Conservation (phyloP, 805 yeast species). For the Starmera dryadoides region DNA sequence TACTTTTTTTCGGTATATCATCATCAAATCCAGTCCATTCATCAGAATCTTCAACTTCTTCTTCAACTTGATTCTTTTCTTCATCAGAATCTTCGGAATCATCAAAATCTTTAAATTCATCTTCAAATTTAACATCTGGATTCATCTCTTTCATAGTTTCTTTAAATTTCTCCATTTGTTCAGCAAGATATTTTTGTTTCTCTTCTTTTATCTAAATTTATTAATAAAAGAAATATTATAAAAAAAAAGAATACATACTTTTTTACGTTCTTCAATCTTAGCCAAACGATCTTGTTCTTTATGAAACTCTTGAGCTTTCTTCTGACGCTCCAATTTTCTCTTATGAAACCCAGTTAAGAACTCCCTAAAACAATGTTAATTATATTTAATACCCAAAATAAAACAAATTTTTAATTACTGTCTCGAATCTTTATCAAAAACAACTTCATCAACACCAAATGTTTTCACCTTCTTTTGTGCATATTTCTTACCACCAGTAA, state of each 20-base stretch:
- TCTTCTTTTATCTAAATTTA: conserved; percentile 50
- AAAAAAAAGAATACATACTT: conserved; percentile 13
- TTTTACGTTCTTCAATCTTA: conserved; percentile 68
- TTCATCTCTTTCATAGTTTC: conserved; percentile 29
- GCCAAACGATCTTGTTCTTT: conserved; percentile 73
- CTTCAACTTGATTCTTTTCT: conserved; percentile 4
- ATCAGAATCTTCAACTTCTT: conserved; percentile 14
- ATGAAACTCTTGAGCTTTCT: conserved; percentile 69
- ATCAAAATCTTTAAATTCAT: conserved; percentile 12
- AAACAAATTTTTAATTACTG: conserved; percentile 18
- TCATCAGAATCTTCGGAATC: conserved; percentile 12
- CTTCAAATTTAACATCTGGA: conserved; percentile 3
- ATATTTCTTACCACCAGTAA: conserved; percentile 82
- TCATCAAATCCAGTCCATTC: conserved; percentile 32
- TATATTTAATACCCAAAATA: too few species aligned
- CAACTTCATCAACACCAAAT: conserved; percentile 75
- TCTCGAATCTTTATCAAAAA: conserved; percentile 74
- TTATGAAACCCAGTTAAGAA: conserved; percentile 94
- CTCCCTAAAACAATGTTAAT: conserved; percentile 34
- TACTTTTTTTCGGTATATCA: conserved; percentile 15
- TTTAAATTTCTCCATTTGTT: conserved; percentile 53
- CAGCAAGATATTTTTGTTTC: conserved; percentile 55
- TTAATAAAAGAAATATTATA: neutral
- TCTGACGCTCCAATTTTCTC: conserved; percentile 82
- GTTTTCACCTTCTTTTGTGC: conserved; percentile 59